Percentiles rank a stretch among this genome's conserved stretches.
Conservation (phyloP, 768 basidiomycete genomes). For the Goffeauzyma gilvescens region DNA sequence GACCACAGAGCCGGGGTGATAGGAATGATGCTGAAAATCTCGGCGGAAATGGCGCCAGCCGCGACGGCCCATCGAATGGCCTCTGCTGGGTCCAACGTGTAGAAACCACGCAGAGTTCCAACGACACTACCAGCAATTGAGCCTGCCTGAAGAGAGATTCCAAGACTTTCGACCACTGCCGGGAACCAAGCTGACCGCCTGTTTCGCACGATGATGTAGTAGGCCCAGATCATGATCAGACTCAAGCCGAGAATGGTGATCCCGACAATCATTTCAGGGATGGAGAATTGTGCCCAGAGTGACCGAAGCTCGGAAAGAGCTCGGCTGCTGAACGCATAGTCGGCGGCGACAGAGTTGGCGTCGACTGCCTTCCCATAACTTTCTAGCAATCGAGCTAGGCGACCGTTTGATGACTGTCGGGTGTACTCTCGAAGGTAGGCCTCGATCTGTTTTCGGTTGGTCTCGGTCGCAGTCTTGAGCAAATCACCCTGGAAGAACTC, state of each 20-base stretch:
- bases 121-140: conserved; percentile 39
- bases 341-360: conserved; percentile 7
- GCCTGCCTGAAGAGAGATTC: conserved; percentile 39
- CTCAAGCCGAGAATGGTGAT: conserved; percentile 44
- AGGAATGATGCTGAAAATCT: conserved; percentile 13
- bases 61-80: conserved; percentile 24
- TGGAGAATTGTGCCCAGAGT: conserved; percentile 90
- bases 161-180: conserved; percentile 34
- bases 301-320: conserved; percentile 54
- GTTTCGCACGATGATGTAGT: conserved; percentile 40
- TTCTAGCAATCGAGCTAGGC: too few relatives aligned
- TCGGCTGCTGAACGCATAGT: conserved; percentile 16
- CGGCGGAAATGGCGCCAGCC: conserved; percentile 17
- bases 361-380: not conserved
- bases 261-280: conserved; percentile 55
- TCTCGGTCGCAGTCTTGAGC: not conserved
- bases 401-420: too few relatives aligned
- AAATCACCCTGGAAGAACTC: conserved; percentile 49
- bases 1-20: conserved; percentile 2
- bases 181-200: conserved; percentile 29
- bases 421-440: not conserved
- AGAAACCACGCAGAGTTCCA: conserved; percentile 29
- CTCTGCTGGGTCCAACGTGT: conserved; percentile 10
- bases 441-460: not conserved
- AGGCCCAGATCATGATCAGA: conserved; percentile 40